Evolutionary conservation across 2,329 filamentous ascomycete genomes (phyloP).

Genomic region (Colletotrichum acutatum): DNA sequence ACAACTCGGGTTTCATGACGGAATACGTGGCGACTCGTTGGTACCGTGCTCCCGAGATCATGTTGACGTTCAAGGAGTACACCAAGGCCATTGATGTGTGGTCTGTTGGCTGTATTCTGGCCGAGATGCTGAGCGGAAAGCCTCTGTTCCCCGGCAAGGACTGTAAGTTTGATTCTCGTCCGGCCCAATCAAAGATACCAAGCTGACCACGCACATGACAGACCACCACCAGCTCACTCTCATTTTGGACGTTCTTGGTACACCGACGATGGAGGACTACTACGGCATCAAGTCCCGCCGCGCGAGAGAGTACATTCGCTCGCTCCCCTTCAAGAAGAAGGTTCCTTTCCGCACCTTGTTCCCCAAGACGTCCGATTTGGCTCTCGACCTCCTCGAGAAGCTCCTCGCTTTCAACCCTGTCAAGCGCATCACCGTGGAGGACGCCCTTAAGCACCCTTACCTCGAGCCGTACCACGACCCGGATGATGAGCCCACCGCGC

Average conservation of each 20-base stretch:
- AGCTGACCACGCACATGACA: slow-evolving; percentile 49
- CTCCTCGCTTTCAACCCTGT: slow-evolving; percentile 97
- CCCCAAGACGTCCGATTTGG: slow-evolving; percentile 98
- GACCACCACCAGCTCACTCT: slow-evolving; percentile 98
- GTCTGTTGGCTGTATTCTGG: slow-evolving; percentile 98
- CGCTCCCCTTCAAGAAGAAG: slow-evolving; percentile 99
- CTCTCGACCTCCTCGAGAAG: slow-evolving; percentile 93
- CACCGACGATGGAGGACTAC: slow-evolving; percentile 99
- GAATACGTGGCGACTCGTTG: slow-evolving; percentile 99
- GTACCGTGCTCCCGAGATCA: slow-evolving; percentile 99
- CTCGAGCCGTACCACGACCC: slow-evolving; percentile 99
- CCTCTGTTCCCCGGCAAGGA: slow-evolving; percentile 98
- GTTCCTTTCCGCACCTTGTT: slow-evolving; percentile 97
- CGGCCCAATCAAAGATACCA: background rate
- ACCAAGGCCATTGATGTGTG: slow-evolving; percentile 99
- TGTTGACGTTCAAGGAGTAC: slow-evolving; percentile 99
- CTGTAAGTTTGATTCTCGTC: slow-evolving; percentile 67
- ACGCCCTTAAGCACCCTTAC: slow-evolving; percentile 97
- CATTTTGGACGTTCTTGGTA: slow-evolving; percentile 96
- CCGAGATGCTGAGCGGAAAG: slow-evolving; percentile 99
- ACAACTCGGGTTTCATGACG: slow-evolving; percentile 99
- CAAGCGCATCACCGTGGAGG: slow-evolving; percentile 98
- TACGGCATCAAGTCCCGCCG: slow-evolving; percentile 99
- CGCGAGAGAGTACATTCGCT: slow-evolving; percentile 97
- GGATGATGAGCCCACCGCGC: slow-evolving; percentile 96